phyloP scores from a whole-genome alignment of 2,329 filamentous ascomycete species.

The Didymella pinodella region DNA sequence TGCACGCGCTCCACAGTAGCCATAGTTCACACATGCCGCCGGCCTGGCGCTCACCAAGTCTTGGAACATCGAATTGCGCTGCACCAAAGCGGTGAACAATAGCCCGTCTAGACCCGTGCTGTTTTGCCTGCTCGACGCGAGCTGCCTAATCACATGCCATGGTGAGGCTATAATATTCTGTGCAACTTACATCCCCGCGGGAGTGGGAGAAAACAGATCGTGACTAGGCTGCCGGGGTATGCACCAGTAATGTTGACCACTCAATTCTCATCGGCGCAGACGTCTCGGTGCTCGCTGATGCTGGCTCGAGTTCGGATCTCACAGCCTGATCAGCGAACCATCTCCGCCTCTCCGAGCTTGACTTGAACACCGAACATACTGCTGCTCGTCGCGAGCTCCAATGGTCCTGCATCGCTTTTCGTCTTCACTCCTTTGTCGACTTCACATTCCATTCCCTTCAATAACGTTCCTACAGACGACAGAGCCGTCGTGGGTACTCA shows the following conservation, averaged over 20 bases:
- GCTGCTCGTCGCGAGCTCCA: background rate
- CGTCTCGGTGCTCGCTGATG: constrained; percentile 12
- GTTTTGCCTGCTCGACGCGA: constrained; percentile 6
- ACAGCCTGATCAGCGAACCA: background rate
- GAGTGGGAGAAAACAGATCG: background rate
- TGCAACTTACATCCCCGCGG: background rate
- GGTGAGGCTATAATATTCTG: background rate
- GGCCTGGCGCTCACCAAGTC: background rate
- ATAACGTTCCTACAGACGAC: too few relatives aligned
- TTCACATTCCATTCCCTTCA: too few relatives aligned
- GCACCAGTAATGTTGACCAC: background rate
- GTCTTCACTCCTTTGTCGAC: background rate
- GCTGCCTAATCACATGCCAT: constrained; percentile 8
- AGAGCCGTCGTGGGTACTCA: too few relatives aligned
- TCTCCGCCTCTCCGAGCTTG: constrained; percentile 1
- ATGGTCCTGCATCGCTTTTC: too few relatives aligned
- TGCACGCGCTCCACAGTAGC: background rate
- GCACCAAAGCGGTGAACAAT: constrained; percentile 1
- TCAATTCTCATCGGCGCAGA: background rate
- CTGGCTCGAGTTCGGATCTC: constrained; percentile 1
- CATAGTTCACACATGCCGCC: background rate
- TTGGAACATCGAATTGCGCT: background rate
- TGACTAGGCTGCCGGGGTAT: background rate
- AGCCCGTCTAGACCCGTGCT: background rate
- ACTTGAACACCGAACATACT: background rate